Evolutionary conservation across 164 flowering plant species (phyloP).

Genomic region (Aristolochia contorta): DNA sequence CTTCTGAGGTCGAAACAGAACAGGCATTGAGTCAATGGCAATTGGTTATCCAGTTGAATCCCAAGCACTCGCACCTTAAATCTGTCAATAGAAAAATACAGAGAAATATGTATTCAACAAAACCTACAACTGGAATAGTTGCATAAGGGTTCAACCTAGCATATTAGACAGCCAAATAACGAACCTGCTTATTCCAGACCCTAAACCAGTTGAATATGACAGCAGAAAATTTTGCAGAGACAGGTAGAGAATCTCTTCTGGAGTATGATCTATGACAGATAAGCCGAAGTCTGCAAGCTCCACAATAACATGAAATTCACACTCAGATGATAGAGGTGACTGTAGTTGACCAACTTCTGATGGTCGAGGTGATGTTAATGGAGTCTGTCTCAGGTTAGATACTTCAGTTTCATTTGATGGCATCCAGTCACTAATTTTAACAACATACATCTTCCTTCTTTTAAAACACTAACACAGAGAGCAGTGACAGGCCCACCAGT

Average conservation of each 20-base stretch:
- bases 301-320: constrained; percentile 68
- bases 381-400: constrained; percentile 14
- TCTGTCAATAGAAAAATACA: constrained; percentile 34
- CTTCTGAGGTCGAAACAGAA: constrained; percentile 88
- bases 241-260: constrained; percentile 90
- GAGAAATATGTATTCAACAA: not conserved
- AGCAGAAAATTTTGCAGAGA: constrained; percentile 76
- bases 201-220: constrained; percentile 86
- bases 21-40: constrained; percentile 93
- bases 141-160: not conserved
- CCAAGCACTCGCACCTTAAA: constrained; percentile 72
- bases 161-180: constrained; percentile 1
- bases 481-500: constrained; percentile 50
- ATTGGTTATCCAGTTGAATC: constrained; percentile 89
- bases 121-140: not conserved
- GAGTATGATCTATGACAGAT: constrained; percentile 92
- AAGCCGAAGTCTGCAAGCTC: constrained; percentile 91
- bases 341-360: constrained; percentile 26
- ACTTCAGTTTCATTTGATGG: constrained; percentile 46
- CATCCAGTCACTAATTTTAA: constrained; percentile 88
- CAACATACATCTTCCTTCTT: constrained; percentile 71
- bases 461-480: constrained; percentile 53
- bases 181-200: constrained; percentile 89
- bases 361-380: constrained; percentile 23
- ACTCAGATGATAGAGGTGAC: constrained; percentile 25